Percentiles rank a stretch among this genome's conserved stretches.
Conservation (phyloP, 805 yeast species). For the Torulaspora gathmanii region DNA sequence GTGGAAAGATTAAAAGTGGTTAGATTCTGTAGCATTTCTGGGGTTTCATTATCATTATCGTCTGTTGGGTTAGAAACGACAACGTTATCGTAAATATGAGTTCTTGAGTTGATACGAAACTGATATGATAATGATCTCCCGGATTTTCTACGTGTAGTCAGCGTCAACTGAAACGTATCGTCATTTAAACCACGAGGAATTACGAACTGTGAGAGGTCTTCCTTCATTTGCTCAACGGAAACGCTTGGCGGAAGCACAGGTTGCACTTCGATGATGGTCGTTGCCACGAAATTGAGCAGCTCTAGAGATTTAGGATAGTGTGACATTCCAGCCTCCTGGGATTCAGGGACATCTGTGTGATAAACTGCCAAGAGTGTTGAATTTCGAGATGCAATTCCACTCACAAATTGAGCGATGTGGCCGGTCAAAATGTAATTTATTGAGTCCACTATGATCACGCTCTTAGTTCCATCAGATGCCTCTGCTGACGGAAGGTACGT, state of each 20-base stretch:
- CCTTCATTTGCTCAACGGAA: constrained; percentile 49
- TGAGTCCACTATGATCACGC: constrained; percentile 60
- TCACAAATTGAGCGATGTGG: constrained; percentile 47
- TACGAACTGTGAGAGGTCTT: constrained; percentile 37
- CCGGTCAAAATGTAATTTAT: constrained; percentile 52
- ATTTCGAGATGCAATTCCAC: constrained; percentile 46
- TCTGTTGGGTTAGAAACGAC: constrained; percentile 26
- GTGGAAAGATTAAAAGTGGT: constrained; percentile 86
- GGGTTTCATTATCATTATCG: constrained; percentile 40
- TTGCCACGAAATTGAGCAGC: constrained; percentile 65
- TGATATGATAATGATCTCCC: constrained; percentile 66
- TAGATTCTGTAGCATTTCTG: constrained; percentile 57
- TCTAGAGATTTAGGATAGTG: constrained; percentile 53
- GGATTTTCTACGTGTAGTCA: constrained; percentile 74
- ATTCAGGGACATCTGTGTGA: constrained; percentile 44
- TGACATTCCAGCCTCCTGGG: constrained; percentile 19
- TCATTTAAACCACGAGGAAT: constrained; percentile 53
- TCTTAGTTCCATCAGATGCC: constrained; percentile 28
- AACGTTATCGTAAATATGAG: constrained; percentile 40
- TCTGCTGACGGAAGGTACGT: constrained; percentile 24
- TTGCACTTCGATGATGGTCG: constrained; percentile 59
- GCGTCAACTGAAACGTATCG: constrained; percentile 41
- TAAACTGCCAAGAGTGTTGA: constrained; percentile 44
- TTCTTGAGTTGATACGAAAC: constrained; percentile 47
- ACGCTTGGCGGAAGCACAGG: constrained; percentile 37